Evolutionary conservation across 306 rosid species (phyloP), one percentile per base, ranked within the genome.

Genomic region (Lathyrus sativus): DNA sequence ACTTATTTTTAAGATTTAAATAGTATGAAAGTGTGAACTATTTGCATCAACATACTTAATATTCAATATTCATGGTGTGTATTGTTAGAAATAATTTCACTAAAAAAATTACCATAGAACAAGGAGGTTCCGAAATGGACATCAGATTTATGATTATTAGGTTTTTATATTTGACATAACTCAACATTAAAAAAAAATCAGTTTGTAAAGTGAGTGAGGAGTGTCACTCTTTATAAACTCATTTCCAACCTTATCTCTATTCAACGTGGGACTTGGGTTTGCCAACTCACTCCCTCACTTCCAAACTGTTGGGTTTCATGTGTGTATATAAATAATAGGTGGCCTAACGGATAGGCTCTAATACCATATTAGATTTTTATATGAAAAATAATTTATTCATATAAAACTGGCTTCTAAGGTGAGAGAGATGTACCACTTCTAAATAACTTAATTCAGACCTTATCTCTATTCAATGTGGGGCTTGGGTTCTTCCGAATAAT

Each of bases 1-100:
- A 77, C 31, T 19, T 37, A 62, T 50, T 18, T 39, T 68, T 59
- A 42, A 49, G 65, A 75, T 15, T 28, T 28, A 68, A 38, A 33
- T 9, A 53, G 53, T 44, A 62, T 51, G 62, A 54, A 54, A 14
- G 14, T 19, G 15, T 24, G 60, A 68, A 44, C 55, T 26, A 35
- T 37, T 13, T 12, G 46, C 38, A 35, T 7, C 33, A 39, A 48
- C 26, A 70, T 51, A 44, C 44, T 14, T 31, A 41, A 46, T 28
- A 61, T 68, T 68, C 64, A 58, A 26, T 8, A 61, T 68, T 68
- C 70, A 18, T 39, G 46, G 11, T 19, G 9, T 66, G 50, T 35
- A 14, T 14, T 33, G 29, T 15, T 9, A 10, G n/a, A 33, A 33
- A 37, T 33, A 31, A 33, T 59, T 59, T 31, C 24, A 33, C 28